Evolutionary conservation across 2,329 filamentous ascomycete genomes (phyloP), one percentile per base, ranked within the genome.

Genomic region (Alternaria consortialis): DNA sequence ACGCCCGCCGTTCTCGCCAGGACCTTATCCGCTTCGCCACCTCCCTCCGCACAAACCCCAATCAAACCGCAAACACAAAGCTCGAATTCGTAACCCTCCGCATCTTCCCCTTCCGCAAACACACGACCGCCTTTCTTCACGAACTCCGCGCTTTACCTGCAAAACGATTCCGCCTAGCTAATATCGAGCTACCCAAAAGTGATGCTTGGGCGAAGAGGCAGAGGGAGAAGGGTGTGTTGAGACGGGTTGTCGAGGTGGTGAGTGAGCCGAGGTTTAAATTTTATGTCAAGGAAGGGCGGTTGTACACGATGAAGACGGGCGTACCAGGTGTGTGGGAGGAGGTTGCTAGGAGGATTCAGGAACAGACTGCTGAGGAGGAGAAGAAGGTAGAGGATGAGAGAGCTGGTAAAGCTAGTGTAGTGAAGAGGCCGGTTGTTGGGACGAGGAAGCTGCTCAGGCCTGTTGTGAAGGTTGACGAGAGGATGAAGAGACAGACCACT

Each of bases 271-370:
- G 76, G 5, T 74, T 63, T 44, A 78, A 76, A 51, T 78, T 78
- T 47, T 77, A 77, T 52, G 74, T 79, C 2, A 77, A 75, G 48
- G 74, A 77, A 27, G 75, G 76, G 2, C 64, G 65, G 29, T 44
- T 63, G 31, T 77, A 72, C 53, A 77, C 72, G 11, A 66, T 71
- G 46, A 74, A 69, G 60, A 75, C 71, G 13, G 67, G 72, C 6
- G 74, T 75, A 5, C 74, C 75, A 9, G 76, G 76, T 0, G 74
- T 79, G 9, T 79, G 76, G 76, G 75, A 77, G 56, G 69, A 74
- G 47, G 70, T 79, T 0, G 74, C 74, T 0, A 64, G 54, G 58
- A 57, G 65, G 13, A 77, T 79, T n/a, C 50, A 70, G 46, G 63
- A 68, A 36, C 72, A 75, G 61, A 77, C 69, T 7, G 53, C 48